Evolutionary conservation across 352 stramenopile genomes (phyloP), one percentile per base, ranked within the genome.

Genomic region (Peronospora belbahrii): DNA sequence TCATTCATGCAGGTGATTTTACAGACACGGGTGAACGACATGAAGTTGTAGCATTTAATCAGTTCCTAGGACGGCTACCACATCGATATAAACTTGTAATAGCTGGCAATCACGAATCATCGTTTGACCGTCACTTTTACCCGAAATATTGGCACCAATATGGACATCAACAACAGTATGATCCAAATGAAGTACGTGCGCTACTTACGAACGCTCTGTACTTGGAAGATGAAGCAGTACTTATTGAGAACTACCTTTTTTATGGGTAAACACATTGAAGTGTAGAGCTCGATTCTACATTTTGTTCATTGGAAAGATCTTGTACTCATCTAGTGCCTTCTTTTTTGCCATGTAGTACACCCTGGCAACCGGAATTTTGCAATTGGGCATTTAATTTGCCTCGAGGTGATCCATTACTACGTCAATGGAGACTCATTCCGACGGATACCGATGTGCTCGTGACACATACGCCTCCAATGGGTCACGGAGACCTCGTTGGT

Each of bases 1-100:
- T 96, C 17, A 65, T 97, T 20, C 84, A 94, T 37, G 85, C 94
- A 35, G 76, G 76, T 15, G 87, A 97, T 69, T 88, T 98, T 35
- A 85, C 75, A 23, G 88, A 79, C 60, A 92, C 65, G 15, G 78
- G 78, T 25, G 62, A 67, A 23, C 74, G 71, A 42, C 55, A 65
- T 27, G 73, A 90, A 48, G 69, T 79, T 19, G 31, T 83, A 30
- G 70, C 70, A 3, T 90, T 90, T 56, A 85, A 83, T 59, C 54
- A 49, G 42, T 92, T 83, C 56, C 53, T 92, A 20, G 68, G 56
- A 19, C 62, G 52, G 17, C 64, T 89, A 47, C 77, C 77, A 27
- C 80, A 92, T 59, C 54, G 59, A 19, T 77, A 86, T 65, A 89
- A 89, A 57, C 38, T 92, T 33, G 75, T 92, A 18, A 71, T 88